These are phyloP conservation scores for Closterium sp. DNA, from an alignment of 139 green algal species.

Conservation along the genomic window DNA sequence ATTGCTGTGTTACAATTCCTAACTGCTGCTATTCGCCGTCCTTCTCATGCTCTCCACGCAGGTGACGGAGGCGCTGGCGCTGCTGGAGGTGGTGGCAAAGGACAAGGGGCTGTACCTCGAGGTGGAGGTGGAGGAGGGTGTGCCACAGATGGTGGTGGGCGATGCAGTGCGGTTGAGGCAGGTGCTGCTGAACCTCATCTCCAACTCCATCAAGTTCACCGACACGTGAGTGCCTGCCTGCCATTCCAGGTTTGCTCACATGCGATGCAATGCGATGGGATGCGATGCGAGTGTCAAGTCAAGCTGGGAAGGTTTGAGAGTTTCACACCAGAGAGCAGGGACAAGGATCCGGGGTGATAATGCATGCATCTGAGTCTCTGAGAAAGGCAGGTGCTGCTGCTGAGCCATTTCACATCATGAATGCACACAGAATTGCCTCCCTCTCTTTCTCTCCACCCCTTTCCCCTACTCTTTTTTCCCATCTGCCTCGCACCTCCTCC, in stretches of 20 bases:
- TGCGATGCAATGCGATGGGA: no score
- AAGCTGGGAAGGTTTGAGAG: no score
- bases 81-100: slow-evolving; percentile 31
- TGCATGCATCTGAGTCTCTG: not conserved
- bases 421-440: no score
- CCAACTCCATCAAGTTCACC: slow-evolving; percentile 44
- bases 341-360: no score
- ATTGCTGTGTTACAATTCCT: no score
- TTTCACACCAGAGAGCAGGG: no score
- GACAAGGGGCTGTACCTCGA: slow-evolving; percentile 35
- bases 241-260: no score
- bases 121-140: not conserved
- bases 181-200: slow-evolving; percentile 40
- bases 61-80: slow-evolving; percentile 22
- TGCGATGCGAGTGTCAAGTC: no score
- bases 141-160: slow-evolving; percentile 13
- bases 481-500: not conserved
- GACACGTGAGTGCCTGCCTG: slow-evolving; percentile 15
- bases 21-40: no score
- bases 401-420: no score
- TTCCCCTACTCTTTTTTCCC: not conserved
- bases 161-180: slow-evolving; percentile 32
- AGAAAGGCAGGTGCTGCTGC: no score
- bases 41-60: not conserved
- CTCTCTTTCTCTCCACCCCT: no score